Evolutionary conservation across 148 eudicot genomes (phyloP).

Genomic region (Arbutus unedo): DNA sequence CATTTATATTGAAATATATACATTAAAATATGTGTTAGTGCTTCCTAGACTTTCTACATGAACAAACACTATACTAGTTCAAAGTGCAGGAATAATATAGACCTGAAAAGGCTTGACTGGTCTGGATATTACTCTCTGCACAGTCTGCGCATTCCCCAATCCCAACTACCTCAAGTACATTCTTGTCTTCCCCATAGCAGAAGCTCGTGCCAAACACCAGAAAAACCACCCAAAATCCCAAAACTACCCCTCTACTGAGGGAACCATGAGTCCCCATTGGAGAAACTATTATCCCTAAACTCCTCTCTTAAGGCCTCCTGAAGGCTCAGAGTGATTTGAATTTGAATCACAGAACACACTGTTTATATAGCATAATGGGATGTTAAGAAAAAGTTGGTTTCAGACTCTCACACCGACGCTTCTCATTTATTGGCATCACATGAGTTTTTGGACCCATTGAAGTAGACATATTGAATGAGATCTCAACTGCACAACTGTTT

Average conservation of each 20-base stretch:
- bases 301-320: background rate
- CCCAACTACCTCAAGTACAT: conserved; percentile 41
- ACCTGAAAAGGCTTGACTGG: conserved; percentile 28
- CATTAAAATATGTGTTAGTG: too few species aligned
- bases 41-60: too few species aligned
- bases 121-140: conserved; percentile 23
- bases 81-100: background rate
- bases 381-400: background rate
- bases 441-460: conserved; percentile 16
- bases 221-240: conserved; percentile 24
- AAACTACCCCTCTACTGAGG: conserved; percentile 17
- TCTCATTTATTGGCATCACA: conserved; percentile 20
- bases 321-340: background rate
- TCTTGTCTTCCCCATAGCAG: conserved; percentile 32
- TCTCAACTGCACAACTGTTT: conserved; percentile 17
- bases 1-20: too few species aligned
- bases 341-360: background rate
- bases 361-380: background rate
- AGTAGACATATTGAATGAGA: conserved; percentile 13
- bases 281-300: background rate
- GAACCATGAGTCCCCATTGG: conserved; percentile 19
- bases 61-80: too few species aligned
- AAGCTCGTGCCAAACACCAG: conserved; percentile 33
- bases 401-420: conserved; percentile 4
- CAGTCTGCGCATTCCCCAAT: conserved; percentile 50